A percentile compares a stretch with the other conserved stretches of the same genome.
These are phyloP conservation scores for Venturia oleaginea DNA, from an alignment of 2,329 filamentous ascomycete genomes.

Conservation along the genomic window DNA sequence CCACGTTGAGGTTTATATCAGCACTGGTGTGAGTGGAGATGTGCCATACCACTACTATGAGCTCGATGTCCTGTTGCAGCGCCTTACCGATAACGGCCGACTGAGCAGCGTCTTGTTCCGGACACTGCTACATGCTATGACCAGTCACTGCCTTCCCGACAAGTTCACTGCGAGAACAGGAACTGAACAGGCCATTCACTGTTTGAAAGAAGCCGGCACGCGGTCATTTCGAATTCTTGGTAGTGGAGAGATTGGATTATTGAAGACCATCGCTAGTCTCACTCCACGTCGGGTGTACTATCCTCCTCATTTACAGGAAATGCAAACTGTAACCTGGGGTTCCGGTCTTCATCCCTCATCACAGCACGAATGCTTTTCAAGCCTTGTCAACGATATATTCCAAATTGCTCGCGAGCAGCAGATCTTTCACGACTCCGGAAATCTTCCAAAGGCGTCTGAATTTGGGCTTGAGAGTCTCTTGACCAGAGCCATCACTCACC, in stretches of 20 bases:
- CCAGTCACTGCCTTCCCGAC: slow-evolving; percentile 27
- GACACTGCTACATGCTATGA: slow-evolving; percentile 30
- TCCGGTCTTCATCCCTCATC: slow-evolving; percentile 18
- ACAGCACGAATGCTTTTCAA: slow-evolving; percentile 25
- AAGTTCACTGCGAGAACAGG: slow-evolving; percentile 25
- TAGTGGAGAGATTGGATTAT: slow-evolving; percentile 13
- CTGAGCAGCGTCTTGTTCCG: slow-evolving; percentile 13
- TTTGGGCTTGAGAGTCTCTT: neutral
- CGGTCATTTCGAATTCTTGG: slow-evolving; percentile 17
- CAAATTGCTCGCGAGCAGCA: neutral
- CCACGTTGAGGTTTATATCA: neutral
- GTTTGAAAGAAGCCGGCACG: slow-evolving; percentile 17
- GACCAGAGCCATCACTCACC: neutral
- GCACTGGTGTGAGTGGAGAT: neutral
- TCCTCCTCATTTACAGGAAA: slow-evolving; percentile 19
- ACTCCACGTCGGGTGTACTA: slow-evolving; percentile 23
- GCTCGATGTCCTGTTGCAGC: neutral
- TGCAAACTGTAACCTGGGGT: slow-evolving; percentile 27
- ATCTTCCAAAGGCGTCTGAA: neutral
- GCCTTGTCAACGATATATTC: slow-evolving; percentile 12
- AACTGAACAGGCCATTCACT: slow-evolving; percentile 24
- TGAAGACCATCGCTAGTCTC: slow-evolving; percentile 20
- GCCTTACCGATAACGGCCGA: neutral
- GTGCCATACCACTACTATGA: neutral
- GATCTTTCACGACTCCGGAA: neutral